These are phyloP conservation scores for Cryptococcus neoformans DNA, from an alignment of 1,284 basidiomycete genomes.

Conservation along the genomic window DNA sequence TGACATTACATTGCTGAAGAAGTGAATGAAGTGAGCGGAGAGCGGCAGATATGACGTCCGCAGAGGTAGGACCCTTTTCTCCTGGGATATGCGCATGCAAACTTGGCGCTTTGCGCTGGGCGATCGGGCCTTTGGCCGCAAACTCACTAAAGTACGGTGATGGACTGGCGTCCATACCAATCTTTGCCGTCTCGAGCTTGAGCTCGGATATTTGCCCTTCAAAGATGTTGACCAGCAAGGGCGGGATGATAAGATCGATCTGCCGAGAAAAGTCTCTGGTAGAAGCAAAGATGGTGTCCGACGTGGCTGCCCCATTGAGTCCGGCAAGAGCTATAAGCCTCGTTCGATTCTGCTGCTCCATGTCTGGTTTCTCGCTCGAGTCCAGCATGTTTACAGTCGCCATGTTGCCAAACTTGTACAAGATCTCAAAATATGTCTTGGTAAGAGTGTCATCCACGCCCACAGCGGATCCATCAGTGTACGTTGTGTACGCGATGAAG, in stretches of 20 bases:
- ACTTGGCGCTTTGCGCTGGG: conserved; percentile 77
- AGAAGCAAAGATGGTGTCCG: conserved; percentile 78
- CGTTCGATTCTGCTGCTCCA: conserved; percentile 57
- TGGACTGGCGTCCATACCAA: conserved; percentile 62
- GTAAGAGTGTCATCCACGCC: conserved; percentile 71
- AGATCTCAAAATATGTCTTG: conserved; percentile 65
- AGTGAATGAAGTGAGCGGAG: conserved; percentile 71
- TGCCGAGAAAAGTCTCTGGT: conserved; percentile 71
- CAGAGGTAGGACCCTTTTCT: conserved; percentile 72
- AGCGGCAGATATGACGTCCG: conserved; percentile 71
- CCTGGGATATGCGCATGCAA: conserved; percentile 83
- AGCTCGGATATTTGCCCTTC: conserved; percentile 62
- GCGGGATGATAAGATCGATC: conserved; percentile 66
- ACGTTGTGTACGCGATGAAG: conserved; percentile 93
- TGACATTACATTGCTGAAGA: conserved; percentile 70
- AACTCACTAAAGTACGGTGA: conserved; percentile 78
- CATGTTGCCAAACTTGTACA: conserved; percentile 66
- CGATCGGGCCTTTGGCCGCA: conserved; percentile 62
- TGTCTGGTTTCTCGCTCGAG: conserved; percentile 24
- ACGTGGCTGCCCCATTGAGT: conserved; percentile 73
- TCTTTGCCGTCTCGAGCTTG: conserved; percentile 62
- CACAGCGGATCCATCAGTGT: conserved; percentile 76
- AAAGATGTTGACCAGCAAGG: conserved; percentile 68
- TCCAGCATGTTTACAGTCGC: conserved; percentile 50
- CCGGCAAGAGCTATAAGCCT: conserved; percentile 83